Evolutionary conservation across 1,284 basidiomycete genomes (phyloP).

Genomic region (Irpex sp.): DNA sequence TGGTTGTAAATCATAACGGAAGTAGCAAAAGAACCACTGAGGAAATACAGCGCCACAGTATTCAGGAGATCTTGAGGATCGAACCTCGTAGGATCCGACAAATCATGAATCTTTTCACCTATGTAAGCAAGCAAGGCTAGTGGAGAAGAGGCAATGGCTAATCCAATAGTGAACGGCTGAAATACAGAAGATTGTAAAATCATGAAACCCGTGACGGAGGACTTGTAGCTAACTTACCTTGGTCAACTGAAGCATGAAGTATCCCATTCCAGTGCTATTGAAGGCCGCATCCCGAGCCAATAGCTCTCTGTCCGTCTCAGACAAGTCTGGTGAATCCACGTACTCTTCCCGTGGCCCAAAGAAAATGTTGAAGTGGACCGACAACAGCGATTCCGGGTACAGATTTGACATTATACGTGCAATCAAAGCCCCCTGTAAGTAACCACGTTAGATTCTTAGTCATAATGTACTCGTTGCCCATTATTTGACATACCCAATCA

Average conservation of each 20-base stretch:
- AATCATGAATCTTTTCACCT: conserved; percentile 18
- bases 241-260: conserved; percentile 12
- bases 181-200: not conserved
- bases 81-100: not conserved
- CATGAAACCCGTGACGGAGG: too few species aligned
- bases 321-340: not conserved
- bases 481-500: conserved; percentile 12
- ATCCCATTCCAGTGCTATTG: conserved; percentile 11
- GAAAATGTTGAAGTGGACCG: not conserved
- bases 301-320: not conserved
- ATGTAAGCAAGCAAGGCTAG: conserved; percentile 21
- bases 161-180: conserved; percentile 20
- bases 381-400: not conserved
- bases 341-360: not conserved
- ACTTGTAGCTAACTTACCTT: not conserved
- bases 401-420: conserved; percentile 1
- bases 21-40: conserved; percentile 17
- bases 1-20: conserved; percentile 17
- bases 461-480: too few species aligned
- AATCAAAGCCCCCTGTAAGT: not conserved
- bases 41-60: conserved; percentile 23
- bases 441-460: not conserved
- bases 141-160: conserved; percentile 13
- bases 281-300: conserved; percentile 9
- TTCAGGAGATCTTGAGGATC: not conserved